These are phyloP conservation scores for Ambrosiella xylebori DNA, from an alignment of 2,329 filamentous ascomycete genomes.

Conservation along the genomic window DNA sequence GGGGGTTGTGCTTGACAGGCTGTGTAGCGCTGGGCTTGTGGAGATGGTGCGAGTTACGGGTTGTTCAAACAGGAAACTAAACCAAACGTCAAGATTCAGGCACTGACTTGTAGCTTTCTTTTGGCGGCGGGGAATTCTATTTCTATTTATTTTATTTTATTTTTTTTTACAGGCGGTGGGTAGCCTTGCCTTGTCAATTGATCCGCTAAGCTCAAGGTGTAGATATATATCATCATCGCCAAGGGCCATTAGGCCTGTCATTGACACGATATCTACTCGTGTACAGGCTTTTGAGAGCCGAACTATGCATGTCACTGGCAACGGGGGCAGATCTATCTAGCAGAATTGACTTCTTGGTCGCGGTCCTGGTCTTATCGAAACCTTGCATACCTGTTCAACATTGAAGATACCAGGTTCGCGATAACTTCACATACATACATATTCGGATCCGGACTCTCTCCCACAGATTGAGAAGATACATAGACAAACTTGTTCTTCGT, in stretches of 20 bases:
- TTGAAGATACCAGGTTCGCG: background rate
- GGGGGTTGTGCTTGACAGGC: background rate
- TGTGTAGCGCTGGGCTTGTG: too few species aligned
- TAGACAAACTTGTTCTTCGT: background rate
- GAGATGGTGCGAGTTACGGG: too few species aligned
- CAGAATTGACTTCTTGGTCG: background rate
- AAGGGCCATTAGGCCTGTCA: too few species aligned
- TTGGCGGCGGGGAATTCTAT: too few species aligned
- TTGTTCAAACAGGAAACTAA: background rate
- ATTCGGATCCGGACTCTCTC: background rate
- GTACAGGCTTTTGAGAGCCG: background rate
- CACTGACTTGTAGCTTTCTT: too few species aligned
- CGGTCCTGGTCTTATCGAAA: background rate
- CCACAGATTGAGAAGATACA: background rate
- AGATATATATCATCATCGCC: too few species aligned
- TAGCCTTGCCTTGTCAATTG: too few species aligned
- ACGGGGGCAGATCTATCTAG: background rate
- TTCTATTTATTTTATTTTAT: too few species aligned
- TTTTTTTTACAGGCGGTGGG: too few species aligned
- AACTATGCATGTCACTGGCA: background rate
- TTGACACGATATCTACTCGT: background rate
- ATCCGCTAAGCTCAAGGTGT: too few species aligned
- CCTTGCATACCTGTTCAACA: background rate
- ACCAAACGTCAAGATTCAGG: background rate
- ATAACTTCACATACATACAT: background rate